Percentiles rank a stretch among this genome's conserved stretches.
phyloP scores from a whole-genome alignment of 441 rosid species.

The Eruca vesicaria region DNA sequence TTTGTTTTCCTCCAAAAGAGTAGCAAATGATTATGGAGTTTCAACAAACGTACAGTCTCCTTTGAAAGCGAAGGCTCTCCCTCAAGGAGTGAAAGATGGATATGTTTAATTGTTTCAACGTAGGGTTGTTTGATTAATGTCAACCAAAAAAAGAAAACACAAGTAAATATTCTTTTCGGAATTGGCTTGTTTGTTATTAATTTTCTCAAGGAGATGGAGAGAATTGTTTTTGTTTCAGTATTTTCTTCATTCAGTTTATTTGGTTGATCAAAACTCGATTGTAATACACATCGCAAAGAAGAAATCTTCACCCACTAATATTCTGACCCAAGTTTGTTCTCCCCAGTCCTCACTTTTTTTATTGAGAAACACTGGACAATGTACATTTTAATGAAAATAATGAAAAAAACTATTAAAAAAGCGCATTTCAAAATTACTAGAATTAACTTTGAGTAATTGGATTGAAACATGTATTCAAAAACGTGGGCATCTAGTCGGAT shows the following conservation, averaged over 20 bases:
- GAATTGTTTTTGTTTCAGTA: not conserved
- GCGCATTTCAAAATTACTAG: too few species aligned
- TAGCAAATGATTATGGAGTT: conserved; percentile 5
- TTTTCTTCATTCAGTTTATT: not conserved
- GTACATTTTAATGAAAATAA: too few species aligned
- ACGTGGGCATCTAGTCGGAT: too few species aligned
- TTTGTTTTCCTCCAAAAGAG: conserved; percentile 3
- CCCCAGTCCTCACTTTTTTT: too few species aligned
- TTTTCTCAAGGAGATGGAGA: not conserved
- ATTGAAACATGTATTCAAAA: too few species aligned
- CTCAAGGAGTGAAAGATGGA: not conserved
- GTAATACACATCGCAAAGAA: not conserved
- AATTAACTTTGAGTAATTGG: too few species aligned
- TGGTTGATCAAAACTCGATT: conserved; percentile 10
- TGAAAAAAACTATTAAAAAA: too few species aligned
- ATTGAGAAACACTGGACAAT: too few species aligned
- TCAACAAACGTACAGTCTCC: conserved; percentile 23
- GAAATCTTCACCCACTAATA: not conserved
- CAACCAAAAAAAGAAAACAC: not conserved
- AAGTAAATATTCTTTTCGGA: conserved; percentile 28
- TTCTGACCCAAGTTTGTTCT: not conserved
- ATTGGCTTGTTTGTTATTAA: conserved; percentile 8
- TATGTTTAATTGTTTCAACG: conserved; percentile 27
- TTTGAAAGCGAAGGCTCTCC: conserved; percentile 18
- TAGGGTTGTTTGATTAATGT: conserved; percentile 20